phyloP scores from a whole-genome alignment of 2,329 filamentous ascomycete species.

The Aspergillus sojae region DNA sequence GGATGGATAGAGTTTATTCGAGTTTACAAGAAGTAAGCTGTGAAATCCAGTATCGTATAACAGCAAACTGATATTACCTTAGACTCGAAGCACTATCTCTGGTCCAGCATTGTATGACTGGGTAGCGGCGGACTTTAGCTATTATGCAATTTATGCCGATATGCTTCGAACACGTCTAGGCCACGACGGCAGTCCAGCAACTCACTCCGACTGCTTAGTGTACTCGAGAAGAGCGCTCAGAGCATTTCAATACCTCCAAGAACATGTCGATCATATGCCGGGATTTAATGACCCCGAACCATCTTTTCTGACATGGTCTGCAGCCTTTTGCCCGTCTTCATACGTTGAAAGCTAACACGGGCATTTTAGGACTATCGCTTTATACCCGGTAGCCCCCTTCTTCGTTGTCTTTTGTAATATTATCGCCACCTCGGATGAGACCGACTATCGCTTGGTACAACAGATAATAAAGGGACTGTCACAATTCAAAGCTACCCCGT shows the following conservation, averaged over 20 bases:
- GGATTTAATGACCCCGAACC: slow-evolving; percentile 20
- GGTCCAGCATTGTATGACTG: slow-evolving; percentile 21
- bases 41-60: not conserved
- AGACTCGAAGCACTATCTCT: slow-evolving; percentile 18
- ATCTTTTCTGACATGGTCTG: slow-evolving; percentile 23
- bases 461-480: slow-evolving; percentile 20
- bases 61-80: not conserved
- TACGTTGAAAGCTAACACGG: not conserved
- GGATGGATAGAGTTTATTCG: slow-evolving; percentile 22
- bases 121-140: slow-evolving; percentile 27
- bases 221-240: slow-evolving; percentile 22
- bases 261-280: slow-evolving; percentile 9
- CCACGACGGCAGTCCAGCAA: slow-evolving; percentile 20
- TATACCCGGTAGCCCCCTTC: slow-evolving; percentile 27
- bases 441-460: slow-evolving; percentile 24
- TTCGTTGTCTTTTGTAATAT: slow-evolving; percentile 31
- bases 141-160: slow-evolving; percentile 30
- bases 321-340: not conserved
- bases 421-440: slow-evolving; percentile 21
- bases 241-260: slow-evolving; percentile 18
- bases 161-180: slow-evolving; percentile 27
- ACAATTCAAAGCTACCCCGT: slow-evolving; percentile 21
- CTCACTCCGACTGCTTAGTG: slow-evolving; percentile 26
- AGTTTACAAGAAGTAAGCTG: slow-evolving; percentile 21
- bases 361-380: not conserved